Percentiles rank a stretch among this genome's conserved stretches.
Conservation (phyloP, 1,139 yeast species). For the Yamadazyma sp. region DNA sequence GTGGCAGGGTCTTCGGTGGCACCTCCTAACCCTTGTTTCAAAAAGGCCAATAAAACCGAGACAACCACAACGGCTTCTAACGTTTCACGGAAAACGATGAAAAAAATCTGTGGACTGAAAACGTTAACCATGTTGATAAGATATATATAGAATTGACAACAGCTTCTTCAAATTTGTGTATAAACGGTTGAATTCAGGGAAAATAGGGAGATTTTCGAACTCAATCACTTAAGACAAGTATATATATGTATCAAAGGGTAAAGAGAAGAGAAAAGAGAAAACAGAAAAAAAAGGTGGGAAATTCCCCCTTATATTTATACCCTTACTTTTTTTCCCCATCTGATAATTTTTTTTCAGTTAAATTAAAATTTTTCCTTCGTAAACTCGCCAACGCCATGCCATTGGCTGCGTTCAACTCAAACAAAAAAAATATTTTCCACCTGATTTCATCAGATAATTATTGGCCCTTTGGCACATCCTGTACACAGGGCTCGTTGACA, state of each 20-base stretch:
- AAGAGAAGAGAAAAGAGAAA: constrained; percentile 7
- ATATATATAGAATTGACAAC: constrained; percentile 3
- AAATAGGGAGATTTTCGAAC: background rate
- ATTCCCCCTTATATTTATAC: constrained; percentile 1
- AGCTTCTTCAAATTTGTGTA: too few species aligned
- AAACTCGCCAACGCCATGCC: background rate
- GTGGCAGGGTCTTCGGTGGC: constrained; percentile 47
- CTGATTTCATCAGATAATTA: constrained; percentile 5
- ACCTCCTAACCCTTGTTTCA: constrained; percentile 77
- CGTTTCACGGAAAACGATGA: constrained; percentile 86
- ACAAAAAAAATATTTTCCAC: too few species aligned
- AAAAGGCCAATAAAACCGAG: constrained; percentile 84
- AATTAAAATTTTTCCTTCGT: constrained; percentile 1
- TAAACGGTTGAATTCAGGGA: constrained; percentile 1
- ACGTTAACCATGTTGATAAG: constrained; percentile 26
- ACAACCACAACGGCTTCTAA: constrained; percentile 88
- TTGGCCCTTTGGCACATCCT: background rate
- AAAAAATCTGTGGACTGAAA: constrained; percentile 64
- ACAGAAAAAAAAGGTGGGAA: background rate
- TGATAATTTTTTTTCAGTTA: background rate
- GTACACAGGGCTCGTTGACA: background rate
- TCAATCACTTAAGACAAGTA: constrained; percentile 3
- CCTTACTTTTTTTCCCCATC: background rate
- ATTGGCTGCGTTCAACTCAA: background rate
- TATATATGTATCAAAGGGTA: constrained; percentile 12